Percentiles rank a stretch among this genome's conserved stretches.
Conservation (phyloP, 2,329 filamentous ascomycete species). For the Fusarium transvaalense region DNA sequence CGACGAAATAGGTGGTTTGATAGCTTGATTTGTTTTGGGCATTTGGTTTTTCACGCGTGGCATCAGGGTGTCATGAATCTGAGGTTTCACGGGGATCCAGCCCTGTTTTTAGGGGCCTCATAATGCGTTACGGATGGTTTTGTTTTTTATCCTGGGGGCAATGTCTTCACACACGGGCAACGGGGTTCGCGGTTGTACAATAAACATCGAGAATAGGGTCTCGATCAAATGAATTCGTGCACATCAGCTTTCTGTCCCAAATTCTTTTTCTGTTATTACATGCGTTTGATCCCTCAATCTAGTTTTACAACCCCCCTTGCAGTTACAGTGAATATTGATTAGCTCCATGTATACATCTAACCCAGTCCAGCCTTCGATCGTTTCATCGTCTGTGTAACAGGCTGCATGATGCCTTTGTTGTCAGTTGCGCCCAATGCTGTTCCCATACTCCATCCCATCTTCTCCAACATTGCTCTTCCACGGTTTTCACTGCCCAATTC, state of each 20-base stretch:
- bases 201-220: constrained; percentile 74
- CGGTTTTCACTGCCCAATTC: constrained; percentile 87
- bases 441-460: constrained; percentile 95
- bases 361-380: constrained; percentile 86
- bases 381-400: constrained; percentile 89
- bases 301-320: neutral
- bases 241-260: constrained; percentile 60
- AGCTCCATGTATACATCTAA: constrained; percentile 45
- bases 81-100: constrained; percentile 60
- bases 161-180: constrained; percentile 76
- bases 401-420: constrained; percentile 89
- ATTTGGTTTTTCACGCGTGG: constrained; percentile 65
- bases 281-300: neutral
- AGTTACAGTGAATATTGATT: neutral
- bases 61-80: constrained; percentile 70
- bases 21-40: constrained; percentile 71
- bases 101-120: constrained; percentile 62
- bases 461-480: constrained; percentile 89
- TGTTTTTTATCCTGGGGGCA: constrained; percentile 74
- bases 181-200: constrained; percentile 81
- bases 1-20: constrained; percentile 86
- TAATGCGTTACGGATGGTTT: constrained; percentile 82
- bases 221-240: constrained; percentile 72
- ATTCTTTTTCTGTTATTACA: constrained; percentile 5
- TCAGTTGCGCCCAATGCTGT: constrained; percentile 84